Percentiles rank a stretch among this genome's conserved stretches.
These are phyloP conservation scores for Citrus maxima DNA, from an alignment of 345 rosid species.

Conservation along the genomic window DNA sequence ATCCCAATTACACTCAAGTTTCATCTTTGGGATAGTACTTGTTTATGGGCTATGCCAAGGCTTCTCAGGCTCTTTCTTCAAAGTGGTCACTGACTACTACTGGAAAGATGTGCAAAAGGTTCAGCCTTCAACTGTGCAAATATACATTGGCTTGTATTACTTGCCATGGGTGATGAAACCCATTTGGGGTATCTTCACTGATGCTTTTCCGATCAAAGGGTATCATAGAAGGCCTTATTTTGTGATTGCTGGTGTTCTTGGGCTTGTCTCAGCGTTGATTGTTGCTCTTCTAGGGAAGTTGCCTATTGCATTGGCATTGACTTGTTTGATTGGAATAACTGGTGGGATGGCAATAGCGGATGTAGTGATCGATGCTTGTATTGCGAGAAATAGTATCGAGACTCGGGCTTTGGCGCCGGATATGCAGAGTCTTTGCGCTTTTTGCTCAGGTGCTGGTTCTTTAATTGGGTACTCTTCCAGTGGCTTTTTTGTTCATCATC, in stretches of 20 bases:
- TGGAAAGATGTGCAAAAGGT: conserved; percentile 91
- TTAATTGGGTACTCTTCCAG: conserved; percentile 63
- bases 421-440: conserved; percentile 77
- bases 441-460: conserved; percentile 82
- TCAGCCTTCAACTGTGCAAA: conserved; percentile 79
- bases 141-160: conserved; percentile 69
- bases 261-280: conserved; percentile 47
- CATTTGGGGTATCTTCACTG: conserved; percentile 75
- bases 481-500: conserved; percentile 66
- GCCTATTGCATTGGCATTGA: conserved; percentile 52
- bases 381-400: conserved; percentile 69
- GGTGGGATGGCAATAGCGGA: conserved; percentile 81
- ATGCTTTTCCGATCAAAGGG: conserved; percentile 66
- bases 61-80: conserved; percentile 70
- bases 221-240: conserved; percentile 74
- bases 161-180: conserved; percentile 85
- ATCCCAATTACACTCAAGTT: conserved; percentile 52
- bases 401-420: conserved; percentile 61
- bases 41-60: conserved; percentile 83
- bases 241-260: conserved; percentile 59
- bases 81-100: conserved; percentile 72
- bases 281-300: conserved; percentile 45
- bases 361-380: conserved; percentile 83
- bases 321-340: conserved; percentile 59
- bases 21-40: conserved; percentile 57